These are phyloP conservation scores for Blastobotrys arbuscula DNA, from an alignment of 1,139 yeast genomes.

Conservation along the genomic window DNA sequence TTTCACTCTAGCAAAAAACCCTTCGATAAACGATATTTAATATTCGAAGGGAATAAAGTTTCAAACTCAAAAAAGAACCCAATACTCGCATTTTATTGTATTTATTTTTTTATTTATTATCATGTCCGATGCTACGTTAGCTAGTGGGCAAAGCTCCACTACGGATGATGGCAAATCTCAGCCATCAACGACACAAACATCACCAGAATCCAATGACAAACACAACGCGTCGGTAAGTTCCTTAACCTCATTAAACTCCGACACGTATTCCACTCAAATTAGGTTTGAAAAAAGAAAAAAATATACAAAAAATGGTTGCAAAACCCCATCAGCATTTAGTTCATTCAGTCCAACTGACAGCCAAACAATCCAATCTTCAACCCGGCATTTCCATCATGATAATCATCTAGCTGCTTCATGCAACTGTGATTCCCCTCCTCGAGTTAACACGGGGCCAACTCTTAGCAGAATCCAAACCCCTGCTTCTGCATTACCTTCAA, in stretches of 20 bases:
- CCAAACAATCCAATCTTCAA: neutral
- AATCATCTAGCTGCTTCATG: constrained; percentile 5
- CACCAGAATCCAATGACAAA: constrained; percentile 5
- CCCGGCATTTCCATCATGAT: constrained; percentile 2
- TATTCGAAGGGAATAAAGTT: too few species aligned
- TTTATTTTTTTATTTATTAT: neutral
- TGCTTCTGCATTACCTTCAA: constrained; percentile 26
- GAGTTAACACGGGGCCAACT: neutral
- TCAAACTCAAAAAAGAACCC: too few species aligned
- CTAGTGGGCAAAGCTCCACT: neutral
- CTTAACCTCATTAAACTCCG: neutral
- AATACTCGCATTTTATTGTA: too few species aligned
- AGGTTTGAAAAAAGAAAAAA: neutral
- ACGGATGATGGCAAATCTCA: neutral
- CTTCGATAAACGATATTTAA: too few species aligned
- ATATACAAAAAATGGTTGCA: neutral
- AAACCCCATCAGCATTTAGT: constrained; percentile 7
- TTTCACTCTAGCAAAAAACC: too few species aligned
- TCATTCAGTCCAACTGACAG: constrained; percentile 7
- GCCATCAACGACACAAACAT: constrained; percentile 10
- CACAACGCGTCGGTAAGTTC: neutral
- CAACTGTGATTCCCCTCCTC: constrained; percentile 8
- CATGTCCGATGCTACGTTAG: constrained; percentile 1
- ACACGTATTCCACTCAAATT: neutral
- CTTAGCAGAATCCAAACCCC: constrained; percentile 31